Evolutionary conservation across 768 basidiomycete species (phyloP), one percentile per base, ranked within the genome.

Genomic region (Mycena epipterygia): DNA sequence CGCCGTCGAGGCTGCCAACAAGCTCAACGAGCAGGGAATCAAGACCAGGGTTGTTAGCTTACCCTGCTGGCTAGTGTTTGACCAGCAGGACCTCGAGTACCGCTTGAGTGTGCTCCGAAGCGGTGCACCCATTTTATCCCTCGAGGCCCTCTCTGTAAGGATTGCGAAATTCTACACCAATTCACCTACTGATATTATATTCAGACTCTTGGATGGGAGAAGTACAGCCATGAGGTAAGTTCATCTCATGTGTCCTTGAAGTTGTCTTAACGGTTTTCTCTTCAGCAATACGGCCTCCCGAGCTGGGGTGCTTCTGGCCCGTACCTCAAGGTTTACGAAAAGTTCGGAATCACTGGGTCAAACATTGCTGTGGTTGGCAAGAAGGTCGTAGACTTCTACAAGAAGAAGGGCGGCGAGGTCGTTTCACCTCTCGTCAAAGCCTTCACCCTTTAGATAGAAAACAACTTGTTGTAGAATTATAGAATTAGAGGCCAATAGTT

Each of bases 281-380:
- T 72, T 14, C 75, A 90, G 87, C 93, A 94, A 87, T 94, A 85
- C 69, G 94, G 93, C 76, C 79, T 94, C 67, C 75, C 83, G 39
- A 87, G 85, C 37, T 98, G 94, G 93, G 96, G 96, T 78, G 90
- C 94, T 19, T 97, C 95, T 23, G 96, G 93, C 61, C 96, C 96
- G 14, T 96, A 95, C 79, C 87, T 91, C 81, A 88, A 96, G 84
- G 93, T 97, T 16, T 98, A 98, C 80, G 93, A 93, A 84, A 94
- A 95, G 82, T 94, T 95, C 75, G 94, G 93, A 48, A 88, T 96
- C 78, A 95, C 95, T 41, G 92, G 90, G 17, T 79, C 87, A 52
- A 93, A 93, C 79, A 93, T 98, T 76, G 93, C 95, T 49, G 80
- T 80, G 51, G 88, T 95, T 27, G 90, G 93, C 74, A 92, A 95